These are phyloP conservation scores for Sclerotinia minor DNA, from an alignment of 2,329 filamentous ascomycete species.

Conservation along the genomic window DNA sequence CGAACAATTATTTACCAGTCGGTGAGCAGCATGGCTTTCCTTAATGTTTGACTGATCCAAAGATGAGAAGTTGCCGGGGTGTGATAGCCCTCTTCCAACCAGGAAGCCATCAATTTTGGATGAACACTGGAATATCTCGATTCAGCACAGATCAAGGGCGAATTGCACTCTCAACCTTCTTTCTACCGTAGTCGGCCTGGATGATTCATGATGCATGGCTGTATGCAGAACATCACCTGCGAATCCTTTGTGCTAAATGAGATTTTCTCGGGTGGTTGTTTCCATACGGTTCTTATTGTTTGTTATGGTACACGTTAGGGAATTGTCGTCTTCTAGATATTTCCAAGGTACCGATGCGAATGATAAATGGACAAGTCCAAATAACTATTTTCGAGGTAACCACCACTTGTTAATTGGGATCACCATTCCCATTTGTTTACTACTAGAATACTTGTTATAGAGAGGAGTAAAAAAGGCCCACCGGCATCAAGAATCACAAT, in stretches of 20 bases:
- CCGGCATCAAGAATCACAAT: not conserved
- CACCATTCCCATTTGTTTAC: not conserved
- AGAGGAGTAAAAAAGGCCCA: not conserved
- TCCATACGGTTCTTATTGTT: not conserved
- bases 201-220: not conserved
- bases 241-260: not conserved
- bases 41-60: not conserved
- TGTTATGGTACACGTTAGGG: not conserved
- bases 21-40: conserved; percentile 11
- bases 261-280: not conserved
- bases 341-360: not conserved
- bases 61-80: not conserved
- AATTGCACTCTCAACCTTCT: not conserved
- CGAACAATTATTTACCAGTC: conserved; percentile 9
- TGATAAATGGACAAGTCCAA: not conserved
- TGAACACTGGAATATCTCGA: not conserved
- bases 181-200: not conserved
- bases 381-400: not conserved
- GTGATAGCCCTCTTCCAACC: not conserved
- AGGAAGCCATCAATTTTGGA: conserved; percentile 4
- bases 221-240: not conserved
- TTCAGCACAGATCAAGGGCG: not conserved
- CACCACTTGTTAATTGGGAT: not conserved
- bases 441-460: not conserved
- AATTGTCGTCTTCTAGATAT: not conserved